Evolutionary conservation across 371 early-diverging fungal genomes (phyloP).

Genomic region (Blyttiomyces sp.): DNA sequence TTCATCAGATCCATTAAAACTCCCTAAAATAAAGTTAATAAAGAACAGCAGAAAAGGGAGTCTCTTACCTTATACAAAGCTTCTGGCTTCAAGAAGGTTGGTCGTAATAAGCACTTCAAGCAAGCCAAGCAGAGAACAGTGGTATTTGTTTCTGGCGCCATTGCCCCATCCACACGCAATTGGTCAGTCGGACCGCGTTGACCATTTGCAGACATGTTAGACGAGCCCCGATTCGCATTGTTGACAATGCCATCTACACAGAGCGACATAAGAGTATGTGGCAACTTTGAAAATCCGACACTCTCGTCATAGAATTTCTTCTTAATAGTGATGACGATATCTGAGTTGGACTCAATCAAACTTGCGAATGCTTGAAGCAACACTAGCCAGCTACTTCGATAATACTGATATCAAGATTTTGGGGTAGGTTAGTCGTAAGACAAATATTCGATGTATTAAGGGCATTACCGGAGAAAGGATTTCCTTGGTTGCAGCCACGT

Average conservation of each 20-base stretch:
- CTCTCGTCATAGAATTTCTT: not conserved
- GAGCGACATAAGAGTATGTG: not conserved
- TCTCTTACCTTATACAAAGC: slow-evolving; percentile 16
- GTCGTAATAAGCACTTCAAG: slow-evolving; percentile 17
- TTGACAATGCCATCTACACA: not conserved
- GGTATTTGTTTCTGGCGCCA: not conserved
- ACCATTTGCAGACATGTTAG: too few species aligned
- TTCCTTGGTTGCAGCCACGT: slow-evolving; percentile 47
- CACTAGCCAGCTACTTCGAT: not conserved
- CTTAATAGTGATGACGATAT: not conserved
- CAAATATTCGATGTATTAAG: not conserved
- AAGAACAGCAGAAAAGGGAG: not conserved
- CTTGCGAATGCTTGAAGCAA: not conserved
- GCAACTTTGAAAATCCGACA: not conserved
- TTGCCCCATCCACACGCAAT: not conserved
- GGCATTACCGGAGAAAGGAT: slow-evolving; percentile 49
- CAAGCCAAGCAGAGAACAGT: not conserved
- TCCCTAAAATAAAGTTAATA: slow-evolving; percentile 40
- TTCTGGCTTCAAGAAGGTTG: slow-evolving; percentile 15
- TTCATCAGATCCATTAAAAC: slow-evolving; percentile 61
- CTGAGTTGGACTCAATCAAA: not conserved
- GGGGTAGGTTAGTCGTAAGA: not conserved
- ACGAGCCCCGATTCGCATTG: not conserved
- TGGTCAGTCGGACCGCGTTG: too few species aligned
- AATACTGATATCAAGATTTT: not conserved